These are phyloP conservation scores for Aspergillus cejpii DNA, from an alignment of 2,329 filamentous ascomycete species.

Conservation along the genomic window DNA sequence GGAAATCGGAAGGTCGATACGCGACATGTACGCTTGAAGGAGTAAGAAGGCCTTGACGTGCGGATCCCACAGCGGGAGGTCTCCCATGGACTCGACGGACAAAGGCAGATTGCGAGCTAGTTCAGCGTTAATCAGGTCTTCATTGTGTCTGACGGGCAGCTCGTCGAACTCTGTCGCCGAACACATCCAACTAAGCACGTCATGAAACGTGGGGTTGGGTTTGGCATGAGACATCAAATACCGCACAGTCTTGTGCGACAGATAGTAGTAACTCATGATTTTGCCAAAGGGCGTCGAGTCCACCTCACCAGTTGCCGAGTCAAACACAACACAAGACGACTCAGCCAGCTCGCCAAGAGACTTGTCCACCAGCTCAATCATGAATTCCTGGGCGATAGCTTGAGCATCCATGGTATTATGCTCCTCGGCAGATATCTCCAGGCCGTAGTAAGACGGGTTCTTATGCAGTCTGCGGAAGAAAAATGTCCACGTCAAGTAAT, in stretches of 20 bases:
- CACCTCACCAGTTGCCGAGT: constrained; percentile 74
- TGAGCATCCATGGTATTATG: constrained; percentile 84
- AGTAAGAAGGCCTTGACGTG: constrained; percentile 94
- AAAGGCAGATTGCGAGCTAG: constrained; percentile 76
- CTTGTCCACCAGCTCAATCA: constrained; percentile 85
- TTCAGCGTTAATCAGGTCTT: constrained; percentile 92
- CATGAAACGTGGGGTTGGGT: constrained; percentile 66
- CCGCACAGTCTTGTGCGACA: constrained; percentile 89
- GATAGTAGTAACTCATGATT: constrained; percentile 99
- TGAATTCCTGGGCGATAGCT: constrained; percentile 82
- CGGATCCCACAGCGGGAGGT: constrained; percentile 91
- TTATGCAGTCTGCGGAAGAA: constrained; percentile 97
- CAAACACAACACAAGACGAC: constrained; percentile 75
- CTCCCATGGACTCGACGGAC: constrained; percentile 52
- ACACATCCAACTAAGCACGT: constrained; percentile 87
- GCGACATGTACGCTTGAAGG: constrained; percentile 89
- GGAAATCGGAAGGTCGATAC: constrained; percentile 84
- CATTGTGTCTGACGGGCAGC: constrained; percentile 93
- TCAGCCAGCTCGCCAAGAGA: constrained; percentile 74
- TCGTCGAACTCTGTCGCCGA: constrained; percentile 94
- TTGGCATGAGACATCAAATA: constrained; percentile 72
- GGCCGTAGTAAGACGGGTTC: constrained; percentile 95
- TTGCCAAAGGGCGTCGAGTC: constrained; percentile 87
- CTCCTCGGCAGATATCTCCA: constrained; percentile 87
- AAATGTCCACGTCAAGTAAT: constrained; percentile 98